Evolutionary conservation across 2,329 filamentous ascomycete genomes (phyloP).

Genomic region (Fusarium subtropicale): DNA sequence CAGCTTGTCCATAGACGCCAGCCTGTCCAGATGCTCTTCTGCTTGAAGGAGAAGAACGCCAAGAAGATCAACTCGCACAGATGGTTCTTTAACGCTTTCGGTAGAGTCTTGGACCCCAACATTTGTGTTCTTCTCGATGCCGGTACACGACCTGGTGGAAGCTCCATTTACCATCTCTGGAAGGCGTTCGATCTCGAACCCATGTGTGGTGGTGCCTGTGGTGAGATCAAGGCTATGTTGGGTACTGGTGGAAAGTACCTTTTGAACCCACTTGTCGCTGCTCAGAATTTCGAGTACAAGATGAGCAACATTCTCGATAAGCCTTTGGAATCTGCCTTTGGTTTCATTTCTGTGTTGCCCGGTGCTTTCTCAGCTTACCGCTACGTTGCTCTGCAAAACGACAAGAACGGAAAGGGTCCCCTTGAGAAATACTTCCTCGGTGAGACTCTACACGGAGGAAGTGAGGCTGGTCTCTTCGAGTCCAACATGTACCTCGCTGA

Average conservation of each 20-base stretch:
- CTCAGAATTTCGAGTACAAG: conserved; percentile 99
- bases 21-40: conserved; percentile 97
- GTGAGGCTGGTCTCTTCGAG: conserved; percentile 94
- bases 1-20: conserved; percentile 85
- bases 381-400: conserved; percentile 93
- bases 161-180: conserved; percentile 98
- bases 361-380: conserved; percentile 99
- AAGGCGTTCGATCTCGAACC: conserved; percentile 98
- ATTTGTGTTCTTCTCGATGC: conserved; percentile 97
- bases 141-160: conserved; percentile 91
- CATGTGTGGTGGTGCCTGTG: conserved; percentile 96
- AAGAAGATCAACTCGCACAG: conserved; percentile 99
- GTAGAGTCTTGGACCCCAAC: conserved; percentile 90
- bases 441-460: conserved; percentile 93
- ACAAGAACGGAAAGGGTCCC: conserved; percentile 92
- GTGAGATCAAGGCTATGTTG: conserved; percentile 99
- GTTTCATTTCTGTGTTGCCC: conserved; percentile 95
- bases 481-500: conserved; percentile 99
- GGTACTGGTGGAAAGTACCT: conserved; percentile 85
- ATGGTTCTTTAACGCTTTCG: conserved; percentile 99
- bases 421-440: conserved; percentile 97
- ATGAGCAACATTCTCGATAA: conserved; percentile 99
- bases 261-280: conserved; percentile 91
- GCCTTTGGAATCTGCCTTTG: conserved; percentile 95
- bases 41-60: conserved; percentile 98